Percentiles rank a stretch among this genome's conserved stretches.
Conservation (phyloP, 306 rosid genomes). For the Lathyrus aphaca region DNA sequence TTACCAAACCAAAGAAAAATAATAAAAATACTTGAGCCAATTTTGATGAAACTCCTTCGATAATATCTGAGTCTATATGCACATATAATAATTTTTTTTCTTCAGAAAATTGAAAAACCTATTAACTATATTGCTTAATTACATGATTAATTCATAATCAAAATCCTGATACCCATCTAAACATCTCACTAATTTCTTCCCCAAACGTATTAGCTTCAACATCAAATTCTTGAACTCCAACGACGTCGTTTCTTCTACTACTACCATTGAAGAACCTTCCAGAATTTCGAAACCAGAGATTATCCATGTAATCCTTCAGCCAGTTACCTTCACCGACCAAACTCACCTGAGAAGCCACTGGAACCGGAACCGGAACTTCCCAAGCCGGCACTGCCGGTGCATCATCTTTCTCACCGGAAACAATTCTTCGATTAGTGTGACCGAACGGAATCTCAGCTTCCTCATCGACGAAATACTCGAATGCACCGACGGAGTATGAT, state of each 20-base stretch:
- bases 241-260: constrained; percentile 65
- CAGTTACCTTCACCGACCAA: constrained; percentile 64
- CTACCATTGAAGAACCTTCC: constrained; percentile 82
- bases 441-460: constrained; percentile 58
- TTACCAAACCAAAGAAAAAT: neutral
- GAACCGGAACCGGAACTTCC: constrained; percentile 18
- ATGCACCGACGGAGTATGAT: constrained; percentile 77
- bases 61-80: neutral
- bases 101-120: neutral
- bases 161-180: constrained; percentile 85
- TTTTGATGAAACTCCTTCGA: neutral
- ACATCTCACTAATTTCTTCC: constrained; percentile 74
- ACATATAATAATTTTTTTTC: neutral
- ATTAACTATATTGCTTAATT: neutral
- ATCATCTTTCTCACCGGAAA: constrained; percentile 59
- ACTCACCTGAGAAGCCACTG: constrained; percentile 34
- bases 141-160: constrained; percentile 16
- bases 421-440: constrained; percentile 43
- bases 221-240: constrained; percentile 50
- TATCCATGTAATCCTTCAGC: constrained; percentile 77
- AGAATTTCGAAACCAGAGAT: constrained; percentile 71
- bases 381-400: neutral
- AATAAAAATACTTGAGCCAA: neutral
- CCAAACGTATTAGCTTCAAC: constrained; percentile 58
- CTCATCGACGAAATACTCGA: constrained; percentile 70